Percentiles rank a stretch among this genome's conserved stretches.
phyloP scores from a whole-genome alignment of 208 protist species.

The Borovskyia barvae region DNA sequence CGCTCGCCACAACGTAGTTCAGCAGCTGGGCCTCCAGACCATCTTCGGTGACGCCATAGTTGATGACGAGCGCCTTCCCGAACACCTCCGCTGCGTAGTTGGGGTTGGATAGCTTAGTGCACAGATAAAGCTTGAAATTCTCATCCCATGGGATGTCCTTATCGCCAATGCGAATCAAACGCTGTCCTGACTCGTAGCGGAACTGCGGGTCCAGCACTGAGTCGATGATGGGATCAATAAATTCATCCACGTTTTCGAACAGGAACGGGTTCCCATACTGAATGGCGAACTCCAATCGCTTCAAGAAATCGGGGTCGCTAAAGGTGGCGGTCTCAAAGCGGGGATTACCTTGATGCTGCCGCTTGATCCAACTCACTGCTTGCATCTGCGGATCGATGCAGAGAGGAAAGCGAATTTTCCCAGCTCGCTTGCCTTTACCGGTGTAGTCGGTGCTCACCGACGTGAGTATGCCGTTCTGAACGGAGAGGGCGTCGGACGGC shows the following conservation, averaged over 20 bases:
- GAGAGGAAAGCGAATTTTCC: slow-evolving; percentile 94
- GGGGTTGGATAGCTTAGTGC: slow-evolving; percentile 98
- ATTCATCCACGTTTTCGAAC: slow-evolving; percentile 98
- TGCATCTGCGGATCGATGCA: slow-evolving; percentile 99
- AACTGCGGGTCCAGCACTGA: slow-evolving; percentile 98
- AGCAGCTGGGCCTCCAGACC: slow-evolving; percentile 99
- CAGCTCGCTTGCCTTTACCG: slow-evolving; percentile 72
- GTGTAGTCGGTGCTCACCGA: slow-evolving; percentile 83
- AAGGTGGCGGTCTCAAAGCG: slow-evolving; percentile 95
- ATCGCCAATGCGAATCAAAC: slow-evolving; percentile 92
- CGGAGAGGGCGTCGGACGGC: slow-evolving; percentile 97
- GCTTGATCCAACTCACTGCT: slow-evolving; percentile 98
- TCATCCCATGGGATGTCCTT: slow-evolving; percentile 98
- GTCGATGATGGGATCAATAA: slow-evolving; percentile 99
- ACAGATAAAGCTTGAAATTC: slow-evolving; percentile 98
- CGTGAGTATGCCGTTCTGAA: slow-evolving; percentile 98
- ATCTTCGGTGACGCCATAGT: slow-evolving; percentile 97
- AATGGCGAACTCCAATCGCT: slow-evolving; percentile 97
- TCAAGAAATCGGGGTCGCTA: slow-evolving; percentile 96
- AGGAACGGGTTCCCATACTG: slow-evolving; percentile 98
- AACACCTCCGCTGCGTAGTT: slow-evolving; percentile 98
- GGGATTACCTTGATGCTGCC: slow-evolving; percentile 91
- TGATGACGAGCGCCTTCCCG: slow-evolving; percentile 98
- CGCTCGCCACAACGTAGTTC: slow-evolving; percentile 97
- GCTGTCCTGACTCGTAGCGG: slow-evolving; percentile 73